A percentile compares a stretch with the other conserved stretches of the same genome.
Conservation (phyloP, 2,329 filamentous ascomycete genomes). For the Trichoderma atroviride region DNA sequence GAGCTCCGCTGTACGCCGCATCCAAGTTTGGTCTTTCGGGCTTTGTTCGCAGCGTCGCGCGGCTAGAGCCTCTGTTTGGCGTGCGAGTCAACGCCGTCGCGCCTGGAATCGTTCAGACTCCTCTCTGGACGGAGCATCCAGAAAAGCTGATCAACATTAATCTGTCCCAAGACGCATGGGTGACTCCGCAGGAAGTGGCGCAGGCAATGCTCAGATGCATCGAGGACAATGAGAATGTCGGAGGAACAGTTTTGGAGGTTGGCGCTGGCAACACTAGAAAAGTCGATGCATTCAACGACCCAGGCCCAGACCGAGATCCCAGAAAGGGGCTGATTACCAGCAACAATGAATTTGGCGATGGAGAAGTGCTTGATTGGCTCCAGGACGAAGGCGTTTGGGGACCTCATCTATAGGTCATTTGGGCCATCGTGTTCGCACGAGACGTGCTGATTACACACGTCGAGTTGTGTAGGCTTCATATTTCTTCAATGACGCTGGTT, state of each 20-base stretch:
- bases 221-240: slow-evolving; percentile 33
- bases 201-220: slow-evolving; percentile 38
- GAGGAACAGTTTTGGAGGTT: slow-evolving; percentile 42
- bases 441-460: slow-evolving; percentile 11
- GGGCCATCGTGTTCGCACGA: background rate
- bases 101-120: slow-evolving; percentile 38
- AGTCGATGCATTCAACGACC: slow-evolving; percentile 12
- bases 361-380: slow-evolving; percentile 14
- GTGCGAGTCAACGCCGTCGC: slow-evolving; percentile 40
- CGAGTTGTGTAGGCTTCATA: background rate
- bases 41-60: slow-evolving; percentile 40
- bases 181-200: slow-evolving; percentile 39
- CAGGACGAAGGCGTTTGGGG: slow-evolving; percentile 15
- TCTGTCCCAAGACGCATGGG: slow-evolving; percentile 34
- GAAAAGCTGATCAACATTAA: slow-evolving; percentile 36
- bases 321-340: slow-evolving; percentile 6
- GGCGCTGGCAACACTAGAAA: slow-evolving; percentile 19
- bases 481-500: background rate
- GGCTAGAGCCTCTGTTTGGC: slow-evolving; percentile 38
- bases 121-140: slow-evolving; percentile 39
- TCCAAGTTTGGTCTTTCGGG: slow-evolving; percentile 44
- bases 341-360: slow-evolving; percentile 7
- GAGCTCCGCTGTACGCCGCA: slow-evolving; percentile 43
- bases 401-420: background rate
- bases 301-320: slow-evolving; percentile 16